Conservation (phyloP, 139 green algal species). For the Chlorella vulgaris region DNA sequence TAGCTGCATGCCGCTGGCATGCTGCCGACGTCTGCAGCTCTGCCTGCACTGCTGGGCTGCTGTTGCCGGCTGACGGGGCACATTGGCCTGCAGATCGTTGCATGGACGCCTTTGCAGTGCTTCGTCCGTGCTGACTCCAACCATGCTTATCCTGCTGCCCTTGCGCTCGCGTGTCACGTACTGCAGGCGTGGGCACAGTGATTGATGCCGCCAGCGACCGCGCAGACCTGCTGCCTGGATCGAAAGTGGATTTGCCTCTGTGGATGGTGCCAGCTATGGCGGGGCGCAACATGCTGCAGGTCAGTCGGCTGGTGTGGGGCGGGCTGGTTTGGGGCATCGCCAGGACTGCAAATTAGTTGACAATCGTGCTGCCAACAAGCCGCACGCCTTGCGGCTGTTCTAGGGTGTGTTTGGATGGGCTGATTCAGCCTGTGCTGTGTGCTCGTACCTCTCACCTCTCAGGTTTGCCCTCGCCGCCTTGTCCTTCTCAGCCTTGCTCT, state of each 20-base stretch:
- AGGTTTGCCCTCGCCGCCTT: no score
- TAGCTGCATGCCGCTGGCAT: no score
- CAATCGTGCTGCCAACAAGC: background rate
- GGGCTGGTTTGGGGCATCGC: no score
- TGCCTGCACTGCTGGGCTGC: background rate
- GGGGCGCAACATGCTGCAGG: conserved; percentile 45
- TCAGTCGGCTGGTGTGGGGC: background rate
- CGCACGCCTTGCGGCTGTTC: no score
- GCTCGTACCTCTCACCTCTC: no score
- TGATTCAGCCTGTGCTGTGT: no score
- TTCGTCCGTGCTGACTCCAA: background rate
- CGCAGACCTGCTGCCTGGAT: conserved; percentile 32
- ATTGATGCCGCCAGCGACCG: conserved; percentile 57
- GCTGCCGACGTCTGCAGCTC: background rate
- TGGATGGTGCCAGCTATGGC: conserved; percentile 57
- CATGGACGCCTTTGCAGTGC: background rate
- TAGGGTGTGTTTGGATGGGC: no score
- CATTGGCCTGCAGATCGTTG: no score
- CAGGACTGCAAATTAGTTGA: no score
- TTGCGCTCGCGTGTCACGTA: no score
- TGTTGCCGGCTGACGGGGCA: background rate
- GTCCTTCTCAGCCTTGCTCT: no score
- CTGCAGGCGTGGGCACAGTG: conserved; percentile 41
- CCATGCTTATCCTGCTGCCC: background rate
- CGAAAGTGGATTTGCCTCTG: conserved; percentile 53